Evolutionary conservation across 179 eudicot genomes (phyloP), one percentile per base, ranked within the genome.

Genomic region (Amaranthus tricolor): DNA sequence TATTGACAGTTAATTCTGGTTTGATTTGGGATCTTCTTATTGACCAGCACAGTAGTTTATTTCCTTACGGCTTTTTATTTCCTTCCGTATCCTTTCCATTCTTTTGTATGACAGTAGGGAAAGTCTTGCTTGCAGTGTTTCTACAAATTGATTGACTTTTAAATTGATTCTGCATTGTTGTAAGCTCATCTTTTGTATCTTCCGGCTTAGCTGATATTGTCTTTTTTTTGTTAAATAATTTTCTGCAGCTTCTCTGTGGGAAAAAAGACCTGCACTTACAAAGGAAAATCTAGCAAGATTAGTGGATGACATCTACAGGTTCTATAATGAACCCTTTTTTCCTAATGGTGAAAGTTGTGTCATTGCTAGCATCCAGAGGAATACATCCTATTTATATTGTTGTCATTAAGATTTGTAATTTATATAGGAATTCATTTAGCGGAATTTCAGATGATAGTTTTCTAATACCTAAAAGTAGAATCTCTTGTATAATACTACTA

Each of bases 271-370:
- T 70, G 83, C 86, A 52, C 79, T 89, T 73, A 83, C 90, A 56
- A 93, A 88, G 91, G 93, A 93, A 77, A 91, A 85, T 43, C 91
- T 91, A 5, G 92, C 92, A 57, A 90, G 83, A 85, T 77, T 93
- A 62, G 90, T 95, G 55, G 98, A 95, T 84, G 98, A 93, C 73
- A 89, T 84, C 74, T 89, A 89, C 92, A 93, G 99, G 99, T 93
- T 62, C 20, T 63, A 31, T 54, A n/a, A 11, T 51, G 15, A 19
- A n/a, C 6, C 56, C 24, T 20, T 8, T 80, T 10, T 45, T 65
- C 55, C 7, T 48, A 43, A 44, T 64, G 62, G 5, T 12, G 62
- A 70, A 61, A 44, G 5, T 9, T 49, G 16, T 44, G 8, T 31
- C 14, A 6, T 68, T 10, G n/a, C 52, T 43, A 53, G 31, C 60